Base-by-base conservation (phyloP, 2,329 filamentous ascomycete genomes). In the Talaromyces amestolkiae region DNA sequence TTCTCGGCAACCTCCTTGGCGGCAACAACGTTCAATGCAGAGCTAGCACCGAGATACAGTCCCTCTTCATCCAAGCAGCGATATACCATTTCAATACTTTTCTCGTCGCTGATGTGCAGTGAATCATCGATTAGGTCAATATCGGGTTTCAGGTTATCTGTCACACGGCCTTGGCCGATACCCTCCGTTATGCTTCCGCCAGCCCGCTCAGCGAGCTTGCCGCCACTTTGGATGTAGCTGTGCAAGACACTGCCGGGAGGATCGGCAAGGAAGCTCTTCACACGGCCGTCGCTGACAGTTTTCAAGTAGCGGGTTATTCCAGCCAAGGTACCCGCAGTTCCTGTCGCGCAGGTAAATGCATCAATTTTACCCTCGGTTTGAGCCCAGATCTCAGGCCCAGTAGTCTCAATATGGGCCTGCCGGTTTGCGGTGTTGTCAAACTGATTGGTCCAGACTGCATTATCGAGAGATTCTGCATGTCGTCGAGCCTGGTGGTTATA, bases 401-500 rank as follows among this genome's bases (percentile, higher is more conserved):
- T 99, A 1, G 94, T 98, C 83, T 97, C 94, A 71, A 98, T 90
- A 77, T 99, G 95, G 58, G 95, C 95, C 74, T 91, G 89, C 61
- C 95, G 86, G 80, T 99, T 99, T 62, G 95, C 95, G 61, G 85
- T 88, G 82, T 99, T 99, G 78, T 99, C 95, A 80, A 99, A 99
- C 81, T 99, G 95, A 80, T 99, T 96, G 53, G 95, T 99, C 95
- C 95, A 99, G 15, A 98, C 93, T 9, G 94, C 93, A 73, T 95
- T 95, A 17, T 92, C 89, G 58, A 96, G 80, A 2, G 84, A 78
- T 77, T 95, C 93, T n/a, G 95, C 95, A 79, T 98, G 94, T 49
- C 94, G 84, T 66, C 86, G 86, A 4, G 95, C 95, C 83, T 97
- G 94, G 81, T 98, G 94, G 81, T 99, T 99, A 85, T 98, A 99